Conservation (phyloP, 805 yeast genomes). For the Cyberlindnera saturnus region DNA sequence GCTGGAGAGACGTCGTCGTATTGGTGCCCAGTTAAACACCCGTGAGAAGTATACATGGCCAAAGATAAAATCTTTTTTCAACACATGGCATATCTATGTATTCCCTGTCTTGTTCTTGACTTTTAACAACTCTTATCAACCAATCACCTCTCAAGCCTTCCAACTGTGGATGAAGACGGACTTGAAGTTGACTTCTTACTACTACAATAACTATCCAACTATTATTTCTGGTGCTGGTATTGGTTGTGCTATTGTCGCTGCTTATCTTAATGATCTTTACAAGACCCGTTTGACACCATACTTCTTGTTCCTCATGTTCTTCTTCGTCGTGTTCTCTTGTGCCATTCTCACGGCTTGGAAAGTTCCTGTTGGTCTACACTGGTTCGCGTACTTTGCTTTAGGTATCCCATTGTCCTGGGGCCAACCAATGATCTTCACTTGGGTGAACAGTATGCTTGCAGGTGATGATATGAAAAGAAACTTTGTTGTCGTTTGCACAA, state of each 20-base stretch:
- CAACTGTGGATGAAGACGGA: slow-evolving; percentile 39
- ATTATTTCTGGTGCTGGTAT: slow-evolving; percentile 34
- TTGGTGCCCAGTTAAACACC: slow-evolving; percentile 38
- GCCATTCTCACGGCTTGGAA: slow-evolving; percentile 40
- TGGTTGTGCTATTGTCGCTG: slow-evolving; percentile 28
- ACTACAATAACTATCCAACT: slow-evolving; percentile 38
- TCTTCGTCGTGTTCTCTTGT: slow-evolving; percentile 35
- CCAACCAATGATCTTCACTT: slow-evolving; percentile 48
- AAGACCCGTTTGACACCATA: slow-evolving; percentile 31
- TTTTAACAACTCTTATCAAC: slow-evolving; percentile 17
- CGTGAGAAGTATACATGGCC: slow-evolving; percentile 34
- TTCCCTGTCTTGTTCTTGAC: slow-evolving; percentile 29
- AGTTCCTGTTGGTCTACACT: slow-evolving; percentile 41
- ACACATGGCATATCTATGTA: slow-evolving; percentile 43
- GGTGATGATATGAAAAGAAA: slow-evolving; percentile 27
- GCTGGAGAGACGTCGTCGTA: slow-evolving; percentile 37
- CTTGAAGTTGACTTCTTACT: slow-evolving; percentile 25
- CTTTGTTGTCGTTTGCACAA: slow-evolving; percentile 34
- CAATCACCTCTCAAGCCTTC: slow-evolving; percentile 36
- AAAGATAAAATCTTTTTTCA: slow-evolving; percentile 36
- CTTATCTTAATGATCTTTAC: slow-evolving; percentile 32
- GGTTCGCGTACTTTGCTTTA: slow-evolving; percentile 41
- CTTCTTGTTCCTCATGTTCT: slow-evolving; percentile 33
- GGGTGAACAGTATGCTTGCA: slow-evolving; percentile 44
- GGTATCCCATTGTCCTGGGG: slow-evolving; percentile 47